Evolutionary conservation across 306 rosid species (phyloP).

Genomic region (Rosa persica): DNA sequence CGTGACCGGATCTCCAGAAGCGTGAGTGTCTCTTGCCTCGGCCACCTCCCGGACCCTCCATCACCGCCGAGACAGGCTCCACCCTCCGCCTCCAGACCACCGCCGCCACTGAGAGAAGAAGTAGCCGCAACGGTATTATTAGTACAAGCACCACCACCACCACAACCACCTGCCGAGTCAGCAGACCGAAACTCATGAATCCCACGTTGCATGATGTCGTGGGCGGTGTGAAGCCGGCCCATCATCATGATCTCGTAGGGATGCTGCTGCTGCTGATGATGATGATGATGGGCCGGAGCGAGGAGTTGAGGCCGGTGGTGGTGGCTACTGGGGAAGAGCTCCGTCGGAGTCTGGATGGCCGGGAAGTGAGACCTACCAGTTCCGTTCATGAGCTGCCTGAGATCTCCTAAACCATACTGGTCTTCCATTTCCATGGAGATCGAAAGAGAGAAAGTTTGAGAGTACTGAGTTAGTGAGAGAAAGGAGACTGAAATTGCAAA

Average conservation of each 20-base stretch:
- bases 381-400: constrained; percentile 57
- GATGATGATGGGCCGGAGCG: constrained; percentile 22
- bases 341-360: constrained; percentile 36
- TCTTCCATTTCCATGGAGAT: constrained; percentile 69
- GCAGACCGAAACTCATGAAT: constrained; percentile 48
- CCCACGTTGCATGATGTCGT: constrained; percentile 45
- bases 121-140: constrained; percentile 39
- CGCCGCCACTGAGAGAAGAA: constrained; percentile 45
- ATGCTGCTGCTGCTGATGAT: constrained; percentile 1
- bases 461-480: background rate
- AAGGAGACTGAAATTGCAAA: constrained; percentile 5
- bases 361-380: constrained; percentile 42
- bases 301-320: constrained; percentile 38
- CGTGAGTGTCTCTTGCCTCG: constrained; percentile 95
- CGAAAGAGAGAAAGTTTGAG: background rate
- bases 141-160: background rate
- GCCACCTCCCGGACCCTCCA: constrained; percentile 76
- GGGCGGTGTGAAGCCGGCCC: constrained; percentile 50
- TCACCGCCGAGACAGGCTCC: constrained; percentile 47
- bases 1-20: constrained; percentile 97
- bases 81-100: constrained; percentile 59
- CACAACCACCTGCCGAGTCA: constrained; percentile 26
- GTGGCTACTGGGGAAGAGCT: constrained; percentile 53
- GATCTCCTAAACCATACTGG: constrained; percentile 54
- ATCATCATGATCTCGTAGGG: constrained; percentile 71